Base-by-base conservation (phyloP, 306 rosid genomes). In the Cicer cuneatum region DNA sequence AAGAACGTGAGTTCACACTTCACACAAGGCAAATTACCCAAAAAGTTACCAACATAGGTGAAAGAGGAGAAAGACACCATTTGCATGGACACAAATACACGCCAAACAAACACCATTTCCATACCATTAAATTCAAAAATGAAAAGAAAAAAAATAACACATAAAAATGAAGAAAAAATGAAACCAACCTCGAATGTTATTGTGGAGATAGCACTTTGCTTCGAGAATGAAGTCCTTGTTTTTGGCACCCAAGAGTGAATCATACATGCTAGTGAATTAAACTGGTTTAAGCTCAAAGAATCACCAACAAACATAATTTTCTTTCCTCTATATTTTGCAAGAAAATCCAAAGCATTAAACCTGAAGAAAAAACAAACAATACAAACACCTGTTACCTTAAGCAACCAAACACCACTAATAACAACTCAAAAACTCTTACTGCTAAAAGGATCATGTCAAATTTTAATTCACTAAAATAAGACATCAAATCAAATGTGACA, bases 251-350 rank as follows among this genome's bases (percentile, higher is more conserved):
- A 90, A 63, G 96, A 83, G 61, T 94, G 90, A 74, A 94, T 75
- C 97, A 94, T 86, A 85, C 99, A 94, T 0, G 96, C 82, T 52
- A 94, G 35, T 5, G 99, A 94, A 56, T 85, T 85, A 86, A 93
- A 94, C 73, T 94, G 99, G 76, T 94, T 94, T 77, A 83, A 71
- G 71, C 99, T 92, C 87, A 92, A 54, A 1, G 99, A 94, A 56
- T 94, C 99, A 3, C 99, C 99, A 0, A 94, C 97, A 48, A 94
- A 94, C 99, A 92, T 94, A 8, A 94, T 92, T 87, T 89, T 94
- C 88, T 94, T 92, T 46, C 95, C 95, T 35, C 92, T 89, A 86
- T 93, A 94, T 72, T 86, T 90, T 60, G 51, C 78, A 69, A 94
- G 69, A 58, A 94, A 89, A 78, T 73, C 57, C 79, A 86, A 65